A percentile compares a stretch with the other conserved stretches of the same genome.
These are phyloP conservation scores for Chaetomium globosum DNA, from an alignment of 2,329 filamentous ascomycete genomes.

Conservation along the genomic window DNA sequence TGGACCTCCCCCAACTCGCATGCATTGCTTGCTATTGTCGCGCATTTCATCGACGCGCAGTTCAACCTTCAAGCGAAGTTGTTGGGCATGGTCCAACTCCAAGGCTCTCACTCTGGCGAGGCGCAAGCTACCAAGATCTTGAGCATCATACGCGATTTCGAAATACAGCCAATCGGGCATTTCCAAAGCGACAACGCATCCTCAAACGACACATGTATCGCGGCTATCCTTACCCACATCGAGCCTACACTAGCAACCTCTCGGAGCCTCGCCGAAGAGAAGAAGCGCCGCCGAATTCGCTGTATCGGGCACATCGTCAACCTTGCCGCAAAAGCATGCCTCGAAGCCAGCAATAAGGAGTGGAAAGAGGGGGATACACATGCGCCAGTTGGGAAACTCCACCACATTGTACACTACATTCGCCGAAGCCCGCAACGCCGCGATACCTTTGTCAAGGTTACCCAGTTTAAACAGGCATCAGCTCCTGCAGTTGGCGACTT, in stretches of 20 bases:
- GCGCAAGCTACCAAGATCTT: neutral
- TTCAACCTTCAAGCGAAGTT: neutral
- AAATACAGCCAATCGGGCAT: neutral
- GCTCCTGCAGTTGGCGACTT: neutral
- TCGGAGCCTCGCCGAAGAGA: neutral
- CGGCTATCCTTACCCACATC: neutral
- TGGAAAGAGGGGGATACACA: neutral
- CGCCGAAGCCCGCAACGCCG: slow-evolving; percentile 10
- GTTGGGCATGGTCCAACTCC: neutral
- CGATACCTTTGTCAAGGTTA: neutral
- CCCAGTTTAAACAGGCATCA: neutral
- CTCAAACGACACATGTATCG: slow-evolving; percentile 8
- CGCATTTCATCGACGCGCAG: neutral
- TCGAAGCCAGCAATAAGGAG: neutral
- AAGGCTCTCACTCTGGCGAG: neutral
- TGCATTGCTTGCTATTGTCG: neutral
- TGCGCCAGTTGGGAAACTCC: neutral
- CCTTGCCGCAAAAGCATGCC: neutral
- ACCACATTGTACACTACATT: slow-evolving; percentile 8
- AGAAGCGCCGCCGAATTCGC: neutral
- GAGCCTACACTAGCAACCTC: neutral
- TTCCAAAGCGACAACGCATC: slow-evolving; percentile 6
- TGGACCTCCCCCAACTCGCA: neutral
- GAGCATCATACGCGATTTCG: neutral
- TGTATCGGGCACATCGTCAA: slow-evolving; percentile 9